A percentile compares a stretch with the other conserved stretches of the same genome.
Conservation (phyloP, 768 basidiomycete species). For the Pleurotus tuber-regium region DNA sequence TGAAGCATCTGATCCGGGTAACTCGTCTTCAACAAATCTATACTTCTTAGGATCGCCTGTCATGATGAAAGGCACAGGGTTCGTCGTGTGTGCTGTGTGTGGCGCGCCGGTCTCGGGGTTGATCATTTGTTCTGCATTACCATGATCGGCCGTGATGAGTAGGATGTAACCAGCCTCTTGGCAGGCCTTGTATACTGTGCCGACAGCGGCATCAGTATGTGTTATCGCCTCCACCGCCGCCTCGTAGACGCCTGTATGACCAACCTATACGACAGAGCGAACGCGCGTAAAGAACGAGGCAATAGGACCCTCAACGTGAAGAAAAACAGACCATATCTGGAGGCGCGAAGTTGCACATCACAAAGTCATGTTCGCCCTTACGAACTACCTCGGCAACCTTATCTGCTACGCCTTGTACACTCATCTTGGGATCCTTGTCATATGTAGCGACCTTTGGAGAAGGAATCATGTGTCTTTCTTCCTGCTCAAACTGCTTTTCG, state of each 20-base stretch:
- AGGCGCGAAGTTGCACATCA: conserved; percentile 98
- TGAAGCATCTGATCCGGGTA: too few relatives aligned
- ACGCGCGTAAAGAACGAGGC: not conserved
- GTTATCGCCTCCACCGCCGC: conserved; percentile 88
- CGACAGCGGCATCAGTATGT: conserved; percentile 88
- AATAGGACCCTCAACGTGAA: too few relatives aligned
- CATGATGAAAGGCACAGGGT: conserved; percentile 89
- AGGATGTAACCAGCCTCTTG: conserved; percentile 84
- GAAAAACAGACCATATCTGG: conserved; percentile 78
- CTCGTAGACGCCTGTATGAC: conserved; percentile 90
- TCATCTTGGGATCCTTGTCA: conserved; percentile 90
- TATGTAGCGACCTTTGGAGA: conserved; percentile 95
- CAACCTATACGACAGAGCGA: conserved; percentile 48
- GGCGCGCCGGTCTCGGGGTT: conserved; percentile 81
- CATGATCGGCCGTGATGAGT: conserved; percentile 89
- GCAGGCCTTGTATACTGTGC: conserved; percentile 83
- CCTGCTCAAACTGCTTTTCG: conserved; percentile 84
- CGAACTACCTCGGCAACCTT: conserved; percentile 88
- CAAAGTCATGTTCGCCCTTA: conserved; percentile 71
- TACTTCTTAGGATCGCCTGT: conserved; percentile 60
- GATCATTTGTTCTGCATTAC: conserved; percentile 94
- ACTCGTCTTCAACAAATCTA: conserved; percentile 49
- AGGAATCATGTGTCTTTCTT: conserved; percentile 84
- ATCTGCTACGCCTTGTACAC: conserved; percentile 82
- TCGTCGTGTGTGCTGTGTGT: conserved; percentile 91